Evolutionary conservation across 176 grass and related monocot genomes (phyloP), one percentile per base, ranked within the genome.

Genomic region (Cymbopogon citratus): DNA sequence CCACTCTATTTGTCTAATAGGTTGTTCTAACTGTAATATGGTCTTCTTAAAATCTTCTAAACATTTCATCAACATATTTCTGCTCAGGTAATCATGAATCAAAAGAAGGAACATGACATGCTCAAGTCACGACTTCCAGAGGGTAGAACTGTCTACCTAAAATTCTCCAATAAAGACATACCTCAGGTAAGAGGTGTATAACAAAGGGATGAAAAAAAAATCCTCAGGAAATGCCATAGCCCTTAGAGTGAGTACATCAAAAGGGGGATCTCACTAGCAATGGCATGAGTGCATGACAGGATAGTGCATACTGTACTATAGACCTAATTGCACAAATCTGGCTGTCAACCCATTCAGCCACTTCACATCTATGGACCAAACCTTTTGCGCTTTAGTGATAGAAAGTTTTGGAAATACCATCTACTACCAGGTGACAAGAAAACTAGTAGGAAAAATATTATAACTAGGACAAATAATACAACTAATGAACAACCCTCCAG

Each of bases 1-100:
- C 76, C 25, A 40, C 23, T 61, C 69, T 24, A 6, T 75, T 71
- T 15, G 5, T 43, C 5, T 28, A 59, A 43, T 51, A 75, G 15
- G 25, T 45, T 3, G 9, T 59, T 59, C 6, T 51, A 40, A 57
- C 23, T 41, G 73, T n/a, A 71, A 79, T 41, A 51, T 41, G 56
- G 52, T 80, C 31, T 18, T n/a, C 13, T n/a, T 14, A 19, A 24
- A 28, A 49, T 51, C 40, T 38, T 15, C 15, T 79, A 66, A 27
- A 9, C 62, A 73, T 60, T 51, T 63, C 10, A 63, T 56, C 4
- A 57, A 82, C 19, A 33, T 52, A 85, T 65, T 76, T 76, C 73
- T 84, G 10, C 68, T 38, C 75, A 98, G 95, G 90, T 98, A 41
- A 84, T 94, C 51, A 80, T 98, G 88, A 83, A 87, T 33, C 73